Evolutionary conservation across 148 eudicot genomes (phyloP), one percentile per base, ranked within the genome.

Genomic region (Vaccinium macrocarpon): DNA sequence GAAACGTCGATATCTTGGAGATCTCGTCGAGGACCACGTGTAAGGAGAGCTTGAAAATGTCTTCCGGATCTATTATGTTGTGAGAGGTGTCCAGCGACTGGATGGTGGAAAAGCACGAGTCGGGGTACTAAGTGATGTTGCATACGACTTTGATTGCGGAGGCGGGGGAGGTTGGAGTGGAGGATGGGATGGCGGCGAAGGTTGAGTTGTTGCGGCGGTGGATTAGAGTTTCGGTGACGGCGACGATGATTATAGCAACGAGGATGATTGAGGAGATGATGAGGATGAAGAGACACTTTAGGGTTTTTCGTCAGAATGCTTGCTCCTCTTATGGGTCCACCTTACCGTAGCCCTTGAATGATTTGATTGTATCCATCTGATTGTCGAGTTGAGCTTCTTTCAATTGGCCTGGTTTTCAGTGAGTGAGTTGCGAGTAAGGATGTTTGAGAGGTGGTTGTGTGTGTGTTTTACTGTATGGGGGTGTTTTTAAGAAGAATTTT

Each of bases 341-440:
- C 48, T 92, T 93, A 85, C 94, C 94, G 71, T 93, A 93, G 78
- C 94, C 97, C 59, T 91, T 93, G 90, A 93, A 91, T 83, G 97
- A 93, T 12, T 92, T 89, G 71, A 93, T 86, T 1, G 94, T 84
- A n/a, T 93, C 97, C 97, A 93, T 93, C 38, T n/a, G 12, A 10
- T 52, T 48, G n/a, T n/a, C n/a, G n/a, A n/a, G n/a, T 35, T 57
- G 68, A 79, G 68, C 70, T 79, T 55, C 14, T 13, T 56, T 57
- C 4, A 48, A 35, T 35, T 48, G 79, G 57, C 2, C 35, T 62
- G 23, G 78, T 5, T 3, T 50, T 77, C 12, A 10, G 72, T 66
- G 72, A 21, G 68, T 19, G 25, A 21, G 66, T 59, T 59, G 19
- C 66, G 66, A 19, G 62, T 21, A 59, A 56, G 25, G 27, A 64